These are phyloP conservation scores for Candida adriatica DNA, from an alignment of 805 yeast species.

Conservation along the genomic window DNA sequence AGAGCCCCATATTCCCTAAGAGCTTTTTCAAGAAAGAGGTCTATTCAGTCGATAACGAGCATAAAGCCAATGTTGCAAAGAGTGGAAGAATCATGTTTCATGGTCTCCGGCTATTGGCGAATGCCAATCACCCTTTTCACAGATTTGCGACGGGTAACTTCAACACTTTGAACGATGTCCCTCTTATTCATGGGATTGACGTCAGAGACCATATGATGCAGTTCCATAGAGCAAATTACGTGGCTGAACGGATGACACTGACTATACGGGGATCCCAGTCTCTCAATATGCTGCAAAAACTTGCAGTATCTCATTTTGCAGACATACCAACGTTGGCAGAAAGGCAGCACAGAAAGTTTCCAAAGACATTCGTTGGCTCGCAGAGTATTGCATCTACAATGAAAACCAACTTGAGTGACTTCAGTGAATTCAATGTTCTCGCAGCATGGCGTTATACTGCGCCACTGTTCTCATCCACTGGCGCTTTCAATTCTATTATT, in stretches of 20 bases:
- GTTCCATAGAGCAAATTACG: conserved; percentile 37
- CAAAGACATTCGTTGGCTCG: too few species aligned
- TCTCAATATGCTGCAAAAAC: conserved; percentile 45
- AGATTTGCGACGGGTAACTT: conserved; percentile 62
- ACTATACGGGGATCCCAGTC: conserved; percentile 66
- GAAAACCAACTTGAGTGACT: too few species aligned
- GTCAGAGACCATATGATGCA: conserved; percentile 29
- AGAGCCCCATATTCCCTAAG: conserved; percentile 42
- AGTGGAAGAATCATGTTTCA: conserved; percentile 47
- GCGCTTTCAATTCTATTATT: conserved; percentile 27
- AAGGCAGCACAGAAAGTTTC: conserved; percentile 5
- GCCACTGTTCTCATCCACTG: conserved; percentile 20
- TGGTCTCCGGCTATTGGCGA: conserved; percentile 46
- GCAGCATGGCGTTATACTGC: conserved; percentile 14
- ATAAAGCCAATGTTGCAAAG: conserved; percentile 41
- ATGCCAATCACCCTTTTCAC: conserved; percentile 43
- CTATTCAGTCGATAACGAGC: conserved; percentile 61
- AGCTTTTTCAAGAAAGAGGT: conserved; percentile 42
- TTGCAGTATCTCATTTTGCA: conserved; percentile 39
- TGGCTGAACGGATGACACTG: conserved; percentile 44
- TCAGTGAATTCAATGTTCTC: conserved; percentile 13
- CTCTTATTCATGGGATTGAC: conserved; percentile 28
- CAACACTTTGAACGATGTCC: conserved; percentile 36
- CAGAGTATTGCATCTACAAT: too few species aligned
- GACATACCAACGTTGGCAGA: conserved; percentile 20